Conservation (phyloP, 768 basidiomycete species). For the Hygrophorus pudorinus region DNA sequence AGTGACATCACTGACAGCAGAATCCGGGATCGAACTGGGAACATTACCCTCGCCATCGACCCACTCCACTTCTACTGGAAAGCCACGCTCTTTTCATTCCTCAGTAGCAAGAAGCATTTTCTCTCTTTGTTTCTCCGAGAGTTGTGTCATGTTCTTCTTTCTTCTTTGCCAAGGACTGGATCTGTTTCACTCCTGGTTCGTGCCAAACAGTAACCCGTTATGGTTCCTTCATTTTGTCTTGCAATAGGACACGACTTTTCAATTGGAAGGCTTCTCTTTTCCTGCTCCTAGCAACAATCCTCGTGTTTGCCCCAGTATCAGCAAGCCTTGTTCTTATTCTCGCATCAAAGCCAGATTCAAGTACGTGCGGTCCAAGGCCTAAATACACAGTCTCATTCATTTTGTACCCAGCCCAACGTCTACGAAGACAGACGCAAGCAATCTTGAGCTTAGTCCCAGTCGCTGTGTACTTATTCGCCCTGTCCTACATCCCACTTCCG, state of each 20-base stretch:
- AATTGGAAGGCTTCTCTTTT: conserved; percentile 64
- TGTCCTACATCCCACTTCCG: conserved; percentile 66
- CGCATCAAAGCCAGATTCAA: conserved; percentile 19
- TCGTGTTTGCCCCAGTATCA: conserved; percentile 59
- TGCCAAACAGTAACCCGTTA: conserved; percentile 7
- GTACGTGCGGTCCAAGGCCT: conserved; percentile 11
- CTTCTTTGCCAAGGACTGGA: conserved; percentile 62
- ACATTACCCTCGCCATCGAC: conserved; percentile 28
- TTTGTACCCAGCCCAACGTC: conserved; percentile 20
- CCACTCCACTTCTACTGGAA: conserved; percentile 13
- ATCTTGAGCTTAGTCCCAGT: conserved; percentile 42
- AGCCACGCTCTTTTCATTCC: conserved; percentile 33
- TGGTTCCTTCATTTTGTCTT: conserved; percentile 2
- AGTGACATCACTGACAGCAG: conserved; percentile 14
- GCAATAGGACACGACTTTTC: conserved; percentile 43
- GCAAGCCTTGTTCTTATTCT: conserved; percentile 48
- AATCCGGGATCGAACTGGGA: conserved; percentile 27
- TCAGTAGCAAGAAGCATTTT: conserved; percentile 50
- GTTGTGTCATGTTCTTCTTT: conserved; percentile 60
- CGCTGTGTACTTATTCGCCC: conserved; percentile 40
- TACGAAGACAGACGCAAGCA: conserved; percentile 13
- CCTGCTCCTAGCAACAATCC: conserved; percentile 47
- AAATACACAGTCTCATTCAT: conserved; percentile 5
- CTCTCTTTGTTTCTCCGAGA: conserved; percentile 65
- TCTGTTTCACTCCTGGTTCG: conserved; percentile 46